Evolutionary conservation across 2,329 filamentous ascomycete species (phyloP), one percentile per base, ranked within the genome.

Genomic region (Tolypocladium amazonense): DNA sequence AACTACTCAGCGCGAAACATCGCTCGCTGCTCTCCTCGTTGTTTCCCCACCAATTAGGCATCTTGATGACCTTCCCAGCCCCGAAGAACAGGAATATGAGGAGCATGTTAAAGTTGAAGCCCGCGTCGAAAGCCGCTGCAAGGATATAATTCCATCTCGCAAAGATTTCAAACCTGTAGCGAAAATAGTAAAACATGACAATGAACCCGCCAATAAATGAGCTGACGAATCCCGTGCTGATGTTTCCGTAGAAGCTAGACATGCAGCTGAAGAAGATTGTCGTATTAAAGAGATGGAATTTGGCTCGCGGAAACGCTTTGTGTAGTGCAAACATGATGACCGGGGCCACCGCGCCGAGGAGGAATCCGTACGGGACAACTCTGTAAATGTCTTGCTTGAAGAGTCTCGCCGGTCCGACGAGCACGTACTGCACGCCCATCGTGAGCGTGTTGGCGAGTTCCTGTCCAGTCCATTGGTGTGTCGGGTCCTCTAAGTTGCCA

Each of bases 1-100:
- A 56, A 25, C 59, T 57, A 38, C 56, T 35, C 43, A 83, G 62
- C 3, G 81, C 80, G 74, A 86, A 86, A 67, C 83, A 86, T 58
- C 83, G 75, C 70, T 86, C 83, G 52, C 80, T 79, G 58, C 73
- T 81, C 23, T 75, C 71, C 35, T 70, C 75, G 63, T 84, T 79
- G 65, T 86, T 86, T 0, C 83, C 83, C 82, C 83, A 86, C 84
- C 84, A 86, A 62, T 82, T 68, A n/a, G 82, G 82, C 83, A 86
- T 86, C 20, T 70, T 74, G 9, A 85, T 71, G 38, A 82, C 74
- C 72, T 81, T 84, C 0, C 77, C 82, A 8, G 79, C 78, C 1
- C 81, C 80, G 64, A 86, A 84, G 62, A 79, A 81, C 60, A 86
- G 67, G 67, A 86, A 86, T n/a, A 85, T 79, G 23, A 86, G 71